phyloP scores from a whole-genome alignment of 306 rosid species.

The Carpinus viminea region DNA sequence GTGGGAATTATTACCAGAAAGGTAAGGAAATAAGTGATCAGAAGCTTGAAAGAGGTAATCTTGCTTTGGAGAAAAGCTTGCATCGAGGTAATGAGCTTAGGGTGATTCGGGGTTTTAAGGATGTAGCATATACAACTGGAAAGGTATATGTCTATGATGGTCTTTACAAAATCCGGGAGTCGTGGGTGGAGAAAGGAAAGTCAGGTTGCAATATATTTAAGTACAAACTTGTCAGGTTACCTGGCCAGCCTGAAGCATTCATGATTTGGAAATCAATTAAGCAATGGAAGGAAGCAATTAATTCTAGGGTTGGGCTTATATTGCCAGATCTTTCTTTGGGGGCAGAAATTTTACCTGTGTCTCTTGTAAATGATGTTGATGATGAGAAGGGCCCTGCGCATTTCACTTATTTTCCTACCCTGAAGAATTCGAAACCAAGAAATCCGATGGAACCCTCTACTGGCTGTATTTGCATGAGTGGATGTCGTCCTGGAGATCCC shows the following conservation, averaged over 20 bases:
- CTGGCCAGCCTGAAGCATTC: conserved; percentile 55
- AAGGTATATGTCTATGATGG: conserved; percentile 94
- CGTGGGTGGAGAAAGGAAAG: conserved; percentile 76
- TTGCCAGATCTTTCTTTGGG: conserved; percentile 55
- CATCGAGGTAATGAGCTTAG: conserved; percentile 48
- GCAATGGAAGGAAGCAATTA: conserved; percentile 40
- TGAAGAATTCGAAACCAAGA: conserved; percentile 55
- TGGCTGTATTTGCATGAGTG: conserved; percentile 78
- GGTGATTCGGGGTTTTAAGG: conserved; percentile 69
- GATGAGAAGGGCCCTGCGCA: conserved; percentile 92
- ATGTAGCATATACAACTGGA: conserved; percentile 53
- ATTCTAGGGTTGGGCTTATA: conserved; percentile 54
- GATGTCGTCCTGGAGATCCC: conserved; percentile 58
- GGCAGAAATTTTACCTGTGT: conserved; percentile 72
- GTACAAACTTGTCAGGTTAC: conserved; percentile 65
- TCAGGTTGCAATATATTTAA: conserved; percentile 79
- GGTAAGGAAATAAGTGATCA: conserved; percentile 59
- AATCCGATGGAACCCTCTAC: conserved; percentile 47
- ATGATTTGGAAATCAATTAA: conserved; percentile 46
- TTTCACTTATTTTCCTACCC: conserved; percentile 65
- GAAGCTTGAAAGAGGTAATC: conserved; percentile 79
- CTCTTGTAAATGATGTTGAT: conserved; percentile 92
- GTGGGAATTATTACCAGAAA: conserved; percentile 57
- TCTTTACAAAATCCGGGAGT: conserved; percentile 74
- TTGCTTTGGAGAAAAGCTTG: conserved; percentile 58